Percentiles rank a stretch among this genome's conserved stretches.
Evolutionary conservation across 768 basidiomycete genomes (phyloP).

Genomic region (Naganishia vaughanmartiniae): DNA sequence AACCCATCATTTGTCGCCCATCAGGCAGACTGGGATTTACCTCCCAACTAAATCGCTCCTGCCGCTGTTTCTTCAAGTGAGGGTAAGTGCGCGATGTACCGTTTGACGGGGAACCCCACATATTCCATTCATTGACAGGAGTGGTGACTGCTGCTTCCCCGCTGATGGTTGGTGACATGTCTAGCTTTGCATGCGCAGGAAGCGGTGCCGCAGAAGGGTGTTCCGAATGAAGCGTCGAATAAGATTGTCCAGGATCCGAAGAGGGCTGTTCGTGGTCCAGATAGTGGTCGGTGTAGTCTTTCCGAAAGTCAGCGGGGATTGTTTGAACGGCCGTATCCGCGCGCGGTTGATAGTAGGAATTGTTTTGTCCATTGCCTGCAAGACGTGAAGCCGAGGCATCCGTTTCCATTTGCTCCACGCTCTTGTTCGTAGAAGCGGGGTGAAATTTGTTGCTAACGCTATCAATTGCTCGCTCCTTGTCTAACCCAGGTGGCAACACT

Average conservation of each 20-base stretch:
- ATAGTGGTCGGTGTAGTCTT: neutral
- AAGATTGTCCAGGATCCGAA: neutral
- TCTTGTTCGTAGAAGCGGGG: neutral
- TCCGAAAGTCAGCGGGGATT: too few relatives aligned
- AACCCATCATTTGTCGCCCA: slow-evolving; percentile 25
- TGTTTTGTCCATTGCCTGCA: neutral
- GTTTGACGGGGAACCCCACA: slow-evolving; percentile 1
- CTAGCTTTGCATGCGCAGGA: neutral
- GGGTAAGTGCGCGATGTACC: neutral
- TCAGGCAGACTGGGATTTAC: slow-evolving; percentile 21
- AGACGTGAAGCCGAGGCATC: neutral
- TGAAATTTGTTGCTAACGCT: neutral
- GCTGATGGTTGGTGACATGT: neutral
- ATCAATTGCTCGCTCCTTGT: neutral
- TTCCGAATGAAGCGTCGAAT: neutral
- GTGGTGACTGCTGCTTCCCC: neutral
- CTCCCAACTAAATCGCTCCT: slow-evolving; percentile 20
- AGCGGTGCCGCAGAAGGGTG: too few relatives aligned
- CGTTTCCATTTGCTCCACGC: neutral
- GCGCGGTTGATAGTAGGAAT: neutral
- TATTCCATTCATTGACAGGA: neutral
- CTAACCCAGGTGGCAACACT: neutral
- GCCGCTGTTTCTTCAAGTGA: neutral
- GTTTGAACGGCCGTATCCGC: too few relatives aligned
- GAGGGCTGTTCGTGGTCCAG: neutral